A percentile compares a stretch with the other conserved stretches of the same genome.
These are phyloP conservation scores for Tetracladium maxilliforme DNA, from an alignment of 2,329 filamentous ascomycete species.

Conservation along the genomic window DNA sequence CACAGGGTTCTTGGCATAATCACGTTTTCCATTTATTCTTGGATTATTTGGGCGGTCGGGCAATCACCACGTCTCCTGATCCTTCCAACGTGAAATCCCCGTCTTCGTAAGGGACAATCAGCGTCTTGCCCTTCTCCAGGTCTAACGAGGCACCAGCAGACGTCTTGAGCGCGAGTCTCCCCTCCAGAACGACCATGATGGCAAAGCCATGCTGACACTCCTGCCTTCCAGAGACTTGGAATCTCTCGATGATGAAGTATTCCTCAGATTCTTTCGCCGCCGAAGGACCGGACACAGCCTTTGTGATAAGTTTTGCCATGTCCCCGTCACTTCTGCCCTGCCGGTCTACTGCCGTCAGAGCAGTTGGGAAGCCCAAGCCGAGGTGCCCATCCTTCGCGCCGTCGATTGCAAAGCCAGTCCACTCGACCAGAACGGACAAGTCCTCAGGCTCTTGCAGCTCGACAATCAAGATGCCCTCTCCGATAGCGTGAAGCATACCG, in stretches of 20 bases:
- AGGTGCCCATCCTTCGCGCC: constrained; percentile 1
- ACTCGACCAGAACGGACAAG: constrained; percentile 2
- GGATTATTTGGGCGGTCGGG: constrained; percentile 1
- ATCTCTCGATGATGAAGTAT: too few relatives aligned
- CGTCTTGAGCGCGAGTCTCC: constrained; percentile 1
- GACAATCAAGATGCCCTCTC: constrained; percentile 2
- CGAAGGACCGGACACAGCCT: too few relatives aligned
- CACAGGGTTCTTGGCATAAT: too few relatives aligned
- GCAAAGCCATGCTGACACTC: constrained; percentile 2
- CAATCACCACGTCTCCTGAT: constrained; percentile 1
- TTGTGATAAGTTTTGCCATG: constrained; percentile 1
- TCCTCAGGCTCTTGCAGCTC: constrained; percentile 3
- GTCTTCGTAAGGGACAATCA: constrained; percentile 1
- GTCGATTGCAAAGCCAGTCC: constrained; percentile 1
- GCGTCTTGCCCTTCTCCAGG: constrained; percentile 1
- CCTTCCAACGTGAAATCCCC: constrained; percentile 1
- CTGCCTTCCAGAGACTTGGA: too few relatives aligned
- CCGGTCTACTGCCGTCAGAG: constrained; percentile 1
- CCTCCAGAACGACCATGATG: constrained; percentile 1
- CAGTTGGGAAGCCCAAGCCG: constrained; percentile 2
- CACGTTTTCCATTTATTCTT: too few relatives aligned
- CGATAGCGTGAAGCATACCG: constrained; percentile 2
- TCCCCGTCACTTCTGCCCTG: constrained; percentile 1
- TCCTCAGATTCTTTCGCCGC: constrained; percentile 1
- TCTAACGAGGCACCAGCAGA: not conserved